These are phyloP conservation scores for Aspergillus unguis DNA, from an alignment of 2,329 filamentous ascomycete species.

Conservation along the genomic window DNA sequence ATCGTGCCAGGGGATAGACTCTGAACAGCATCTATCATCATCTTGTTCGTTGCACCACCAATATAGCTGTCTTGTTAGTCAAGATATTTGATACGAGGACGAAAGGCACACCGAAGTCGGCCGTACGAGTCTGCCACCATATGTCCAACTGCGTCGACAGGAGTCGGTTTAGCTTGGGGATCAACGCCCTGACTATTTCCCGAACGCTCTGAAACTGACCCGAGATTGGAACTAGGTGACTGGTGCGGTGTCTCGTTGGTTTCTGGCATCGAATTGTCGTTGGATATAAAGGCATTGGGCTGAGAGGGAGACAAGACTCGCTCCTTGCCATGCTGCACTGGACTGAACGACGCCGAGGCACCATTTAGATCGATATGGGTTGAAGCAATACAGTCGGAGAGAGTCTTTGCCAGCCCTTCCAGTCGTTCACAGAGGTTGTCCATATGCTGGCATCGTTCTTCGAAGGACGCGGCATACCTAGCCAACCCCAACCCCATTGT, in stretches of 20 bases:
- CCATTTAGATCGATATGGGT: neutral
- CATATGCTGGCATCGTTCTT: neutral
- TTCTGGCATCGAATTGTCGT: neutral
- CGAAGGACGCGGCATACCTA: neutral
- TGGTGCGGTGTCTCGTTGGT: neutral
- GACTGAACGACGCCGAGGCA: neutral
- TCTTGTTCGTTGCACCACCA: neutral
- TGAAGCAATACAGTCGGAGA: neutral
- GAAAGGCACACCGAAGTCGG: neutral
- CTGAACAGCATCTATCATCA: neutral
- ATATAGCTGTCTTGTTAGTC: neutral
- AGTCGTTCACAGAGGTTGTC: neutral
- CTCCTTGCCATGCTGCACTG: neutral
- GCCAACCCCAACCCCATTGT: neutral
- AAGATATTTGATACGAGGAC: neutral
- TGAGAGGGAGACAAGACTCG: neutral
- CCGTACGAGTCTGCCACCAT: neutral
- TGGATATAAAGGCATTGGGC: neutral
- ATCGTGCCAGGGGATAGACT: neutral
- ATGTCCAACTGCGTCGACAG: neutral
- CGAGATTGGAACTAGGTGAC: neutral
- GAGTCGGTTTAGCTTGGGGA: neutral
- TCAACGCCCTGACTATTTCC: neutral
- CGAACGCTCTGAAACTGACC: neutral
- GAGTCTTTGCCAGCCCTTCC: neutral